Base-by-base conservation (phyloP, 139 green algal species). In the Spirogloea muscicola region DNA sequence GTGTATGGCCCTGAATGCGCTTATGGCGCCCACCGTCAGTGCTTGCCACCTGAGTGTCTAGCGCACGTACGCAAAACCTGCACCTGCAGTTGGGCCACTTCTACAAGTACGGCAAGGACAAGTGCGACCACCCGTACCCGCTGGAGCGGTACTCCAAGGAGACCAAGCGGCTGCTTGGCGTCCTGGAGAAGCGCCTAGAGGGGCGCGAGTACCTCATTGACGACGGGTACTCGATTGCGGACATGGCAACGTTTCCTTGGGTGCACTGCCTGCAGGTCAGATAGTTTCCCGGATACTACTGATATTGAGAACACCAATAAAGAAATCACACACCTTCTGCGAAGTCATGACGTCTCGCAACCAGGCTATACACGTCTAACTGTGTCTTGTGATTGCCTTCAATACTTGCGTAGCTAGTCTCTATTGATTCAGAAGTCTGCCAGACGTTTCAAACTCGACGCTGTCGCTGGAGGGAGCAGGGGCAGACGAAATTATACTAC, bases 181-280 rank as follows among this genome's bases (percentile, higher is more conserved):
- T 85, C 38, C 57, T 85, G 42, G 74, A 63, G 37, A 74, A 69
- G 43, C 60, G 18, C 42, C 69, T 44, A 59, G 55, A 69, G 72
- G 73, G 79, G 29, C 64, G 57, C 13, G 71, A 78, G 34, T 77
- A 78, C 51, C 43, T 82, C 34, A 58, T 63, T 3, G 72, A 82
- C 27, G 73, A 65, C 9, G 67, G 67, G 31, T 76, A 81, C 61
- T 77, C 72, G 51, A 84, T 84, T 25, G 78, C 78, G 36, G 78
- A 84, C 52, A 84, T 84, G 55, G 72, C 71, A 9, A 84, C 25
- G n/a, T 74, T 84, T 43, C 52, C 72, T 9, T 84, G 78, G 78
- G 52, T 82, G 38, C 10, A 46, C 7, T 58, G 43, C 21, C 65
- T 74, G 16, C 34, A 49, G 65, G 65, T 21, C 46, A 55, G 21